Evolutionary conservation across 176 grass and related monocot genomes (phyloP), one percentile per base, ranked within the genome.

Genomic region (Ensete ventricosum): DNA sequence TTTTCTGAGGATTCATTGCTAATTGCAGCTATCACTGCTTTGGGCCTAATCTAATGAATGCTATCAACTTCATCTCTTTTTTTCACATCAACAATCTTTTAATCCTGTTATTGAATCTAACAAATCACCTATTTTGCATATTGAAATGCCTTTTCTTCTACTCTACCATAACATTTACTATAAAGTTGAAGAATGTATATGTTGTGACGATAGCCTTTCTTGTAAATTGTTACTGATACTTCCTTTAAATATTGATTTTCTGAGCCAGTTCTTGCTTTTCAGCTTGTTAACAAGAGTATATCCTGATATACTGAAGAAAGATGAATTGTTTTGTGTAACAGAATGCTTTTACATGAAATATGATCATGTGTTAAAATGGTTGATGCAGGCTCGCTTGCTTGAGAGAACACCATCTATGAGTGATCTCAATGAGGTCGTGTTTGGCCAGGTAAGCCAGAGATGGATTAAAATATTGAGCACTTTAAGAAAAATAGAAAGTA

Each of bases 361-460:
- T 73, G 2, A 53, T 69, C 16, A 79, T 48, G 25, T 78, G 14
- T 76, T 76, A 24, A 67, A 24, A 27, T 83, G 25, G 52, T 81
- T 85, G 63, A 79, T 89, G 72, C 84, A 99, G 95, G 95, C 95
- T 81, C 95, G 76, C 60, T 78, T 99, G 75, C 80, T 99, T 74
- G 88, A 99, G 90, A 99, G 89, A 75, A 94, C 95, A 76, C 90
- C 90, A 67, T 99, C 95, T 69, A 94, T 99, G 90, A 99, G 95
- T 77, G 90, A 99, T 77, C 73, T 99, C 64, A 94, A 99, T 81
- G 95, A 99, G 88, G 73, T 94, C 34, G 82, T 99, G 74, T 99
- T 99, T 99, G 95, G 95, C n/a, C 88, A 99, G 95, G 95, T 99
- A 67, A 71, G 65, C 70, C 27, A 70, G 50, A 74, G 78, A 70